These are phyloP conservation scores for Sclerotinia nivalis DNA, from an alignment of 2,329 filamentous ascomycete species.

Conservation along the genomic window DNA sequence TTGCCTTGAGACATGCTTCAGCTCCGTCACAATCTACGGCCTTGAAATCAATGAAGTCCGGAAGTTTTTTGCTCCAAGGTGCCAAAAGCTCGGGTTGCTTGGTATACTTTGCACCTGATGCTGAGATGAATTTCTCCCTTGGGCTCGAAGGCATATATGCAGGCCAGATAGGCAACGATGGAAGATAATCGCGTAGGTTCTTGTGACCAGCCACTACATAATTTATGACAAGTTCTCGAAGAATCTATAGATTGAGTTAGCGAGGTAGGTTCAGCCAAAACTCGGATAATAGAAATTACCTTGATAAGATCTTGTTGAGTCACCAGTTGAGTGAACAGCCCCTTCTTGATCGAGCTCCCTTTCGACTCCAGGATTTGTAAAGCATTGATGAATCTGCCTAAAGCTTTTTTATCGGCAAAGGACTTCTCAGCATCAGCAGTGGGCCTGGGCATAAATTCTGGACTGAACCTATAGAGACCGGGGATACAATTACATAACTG, in stretches of 20 bases:
- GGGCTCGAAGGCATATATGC: not conserved
- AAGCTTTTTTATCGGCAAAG: constrained; percentile 20
- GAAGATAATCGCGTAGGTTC: not conserved
- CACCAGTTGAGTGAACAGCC: constrained; percentile 7
- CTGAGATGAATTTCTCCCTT: constrained; percentile 9
- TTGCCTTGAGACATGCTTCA: not conserved
- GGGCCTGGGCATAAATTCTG: constrained; percentile 27
- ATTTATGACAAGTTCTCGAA: constrained; percentile 25
- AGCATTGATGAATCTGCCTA: constrained; percentile 29
- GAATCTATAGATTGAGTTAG: constrained; percentile 19
- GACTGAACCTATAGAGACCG: constrained; percentile 27
- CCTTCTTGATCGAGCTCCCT: constrained; percentile 15
- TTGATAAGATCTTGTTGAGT: not conserved
- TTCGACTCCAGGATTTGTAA: constrained; percentile 21
- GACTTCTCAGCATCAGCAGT: constrained; percentile 18
- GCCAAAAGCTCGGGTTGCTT: constrained; percentile 29
- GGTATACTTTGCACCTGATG: constrained; percentile 29
- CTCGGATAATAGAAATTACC: not conserved
- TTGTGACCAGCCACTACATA: constrained; percentile 10
- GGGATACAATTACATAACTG: constrained; percentile 28
- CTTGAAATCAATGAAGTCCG: constrained; percentile 29
- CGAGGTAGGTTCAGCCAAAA: not conserved
- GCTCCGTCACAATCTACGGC: not conserved
- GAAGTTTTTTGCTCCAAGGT: constrained; percentile 32
- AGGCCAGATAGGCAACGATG: constrained; percentile 31